Evolutionary conservation across 257 asterid species (phyloP).

Genomic region (Ilex asprella): DNA sequence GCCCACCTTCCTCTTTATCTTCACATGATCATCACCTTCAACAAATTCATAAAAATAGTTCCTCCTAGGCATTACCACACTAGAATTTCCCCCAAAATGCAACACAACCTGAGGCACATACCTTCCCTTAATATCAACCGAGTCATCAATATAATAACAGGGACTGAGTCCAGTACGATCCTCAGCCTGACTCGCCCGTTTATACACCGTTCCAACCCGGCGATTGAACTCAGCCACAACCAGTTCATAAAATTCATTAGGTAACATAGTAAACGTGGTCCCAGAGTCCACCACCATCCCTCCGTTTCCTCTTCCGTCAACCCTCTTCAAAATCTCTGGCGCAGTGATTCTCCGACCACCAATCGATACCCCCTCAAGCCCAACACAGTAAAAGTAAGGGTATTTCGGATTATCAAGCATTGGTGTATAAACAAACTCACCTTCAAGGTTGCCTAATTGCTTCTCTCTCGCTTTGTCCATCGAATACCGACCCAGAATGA

Average conservation of each 20-base stretch:
- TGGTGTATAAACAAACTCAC: constrained; percentile 52
- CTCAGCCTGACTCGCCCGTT: constrained; percentile 55
- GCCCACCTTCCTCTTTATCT: constrained; percentile 44
- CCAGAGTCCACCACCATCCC: constrained; percentile 99
- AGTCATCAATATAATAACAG: constrained; percentile 42
- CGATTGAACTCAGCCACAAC: constrained; percentile 41
- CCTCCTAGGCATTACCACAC: constrained; percentile 72
- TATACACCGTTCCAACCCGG: constrained; percentile 31
- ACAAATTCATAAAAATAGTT: constrained; percentile 70
- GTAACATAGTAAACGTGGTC: constrained; percentile 85
- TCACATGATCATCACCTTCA: constrained; percentile 35
- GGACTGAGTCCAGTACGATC: constrained; percentile 70
- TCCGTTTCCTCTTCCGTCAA: constrained; percentile 65
- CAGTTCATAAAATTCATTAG: constrained; percentile 38
- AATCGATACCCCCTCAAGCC: constrained; percentile 54
- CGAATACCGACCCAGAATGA: constrained; percentile 59
- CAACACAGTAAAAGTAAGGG: constrained; percentile 63
- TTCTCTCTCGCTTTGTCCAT: constrained; percentile 15
- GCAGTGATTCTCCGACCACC: constrained; percentile 44
- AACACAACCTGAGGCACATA: constrained; percentile 43
- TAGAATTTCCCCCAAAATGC: constrained; percentile 77
- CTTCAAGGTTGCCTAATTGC: background rate
- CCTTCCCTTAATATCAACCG: constrained; percentile 7
- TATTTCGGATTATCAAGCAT: constrained; percentile 74
- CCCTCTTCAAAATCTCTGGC: constrained; percentile 45